Base-by-base conservation (phyloP, 1,139 yeast species). In the Nakaseomyces bracarensis region DNA sequence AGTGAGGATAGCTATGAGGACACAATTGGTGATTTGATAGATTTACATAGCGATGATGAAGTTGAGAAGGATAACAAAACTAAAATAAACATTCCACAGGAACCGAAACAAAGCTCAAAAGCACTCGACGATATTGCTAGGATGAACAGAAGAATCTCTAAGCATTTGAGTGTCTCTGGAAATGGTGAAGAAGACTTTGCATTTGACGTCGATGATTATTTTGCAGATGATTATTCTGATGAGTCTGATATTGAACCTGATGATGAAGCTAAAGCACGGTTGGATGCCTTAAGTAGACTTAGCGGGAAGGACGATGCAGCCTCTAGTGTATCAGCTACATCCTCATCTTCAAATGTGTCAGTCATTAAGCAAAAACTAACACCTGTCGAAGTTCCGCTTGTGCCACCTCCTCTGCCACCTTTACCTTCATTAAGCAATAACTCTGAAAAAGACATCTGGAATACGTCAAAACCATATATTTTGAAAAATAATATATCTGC, bases 201-300 rank as follows among this genome's bases (percentile, higher is more conserved):
- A 9, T 54, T 52, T 33, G 54, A 52, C 37, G 46, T 52, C 6
- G 53, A 53, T 7, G 51, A 50, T 40, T 50, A 47, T 27, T 56
- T 50, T 35, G 36, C 36, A 10, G 50, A 49, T 20, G 48, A 49
- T 25, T 54, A 51, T 41, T 27, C 52, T 38, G 54, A 50, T 23
- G 42, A 39, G 8, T 46, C 43, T 6, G 52, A 49, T 25, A 26
- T 28, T 41, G 43, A 39, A 3, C 18, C 16, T 4, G 11, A 18
- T 26, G 42, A 38, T 4, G 46, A 42, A 18, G 35, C 34, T 4
- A 19, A 34, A 16, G 42, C 43, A 15, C 33, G 46, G 22, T 30
- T 37, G 15, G 31, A 40, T 37, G 46, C 46, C 11, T 21, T 43
- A 11, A 35, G 39, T 34, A 37, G 21, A 16, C 15, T 43, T 20